Evolutionary conservation across 805 yeast genomes (phyloP), one percentile per base, ranked within the genome.

Genomic region (Scheffersomyces lignosus): DNA sequence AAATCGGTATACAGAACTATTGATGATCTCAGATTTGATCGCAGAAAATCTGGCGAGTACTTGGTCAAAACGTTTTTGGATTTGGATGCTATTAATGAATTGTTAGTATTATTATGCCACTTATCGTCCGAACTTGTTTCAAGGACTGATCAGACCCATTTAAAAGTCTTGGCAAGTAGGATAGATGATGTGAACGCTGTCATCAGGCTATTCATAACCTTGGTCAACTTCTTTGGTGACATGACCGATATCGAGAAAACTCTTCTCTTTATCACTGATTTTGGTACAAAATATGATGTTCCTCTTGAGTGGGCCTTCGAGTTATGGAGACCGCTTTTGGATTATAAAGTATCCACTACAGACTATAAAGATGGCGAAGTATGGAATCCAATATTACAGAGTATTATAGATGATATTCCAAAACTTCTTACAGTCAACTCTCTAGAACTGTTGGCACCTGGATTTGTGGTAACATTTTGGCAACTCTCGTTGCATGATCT

Each of bases 151-250:
- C 57, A 60, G 23, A 59, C 70, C 3, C 84, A 81, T 45, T 75
- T 84, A 51, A 90, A 90, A 52, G 79, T 88, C 15, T 58, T 88
- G 35, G 78, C 93, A 0, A 74, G 77, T 35, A 73, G 81, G 41
- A 77, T 75, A 44, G 98, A 90, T 53, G 95, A 88, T 44, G 60
- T 86, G 40, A 70, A 71, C 8, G 71, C 80, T 1, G 73, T 87
- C n/a, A 56, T 86, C 17, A 84, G 81, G 60, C 77, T 86, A 15
- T 81, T 76, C 46, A 68, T 75, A 18, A 80, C 82, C 14, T 56
- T 86, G 38, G 51, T 85, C 7, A 71, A 75, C 22, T 78, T 76
- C 43, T 80, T 75, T 52, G 62, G 76, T 5, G 47, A 58, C 2
- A 42, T 61, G 35, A 56, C 54, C 0, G 51, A 50, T 9, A 66